phyloP scores from a whole-genome alignment of 75 land plant species.

The Cupressus sempervirens region DNA sequence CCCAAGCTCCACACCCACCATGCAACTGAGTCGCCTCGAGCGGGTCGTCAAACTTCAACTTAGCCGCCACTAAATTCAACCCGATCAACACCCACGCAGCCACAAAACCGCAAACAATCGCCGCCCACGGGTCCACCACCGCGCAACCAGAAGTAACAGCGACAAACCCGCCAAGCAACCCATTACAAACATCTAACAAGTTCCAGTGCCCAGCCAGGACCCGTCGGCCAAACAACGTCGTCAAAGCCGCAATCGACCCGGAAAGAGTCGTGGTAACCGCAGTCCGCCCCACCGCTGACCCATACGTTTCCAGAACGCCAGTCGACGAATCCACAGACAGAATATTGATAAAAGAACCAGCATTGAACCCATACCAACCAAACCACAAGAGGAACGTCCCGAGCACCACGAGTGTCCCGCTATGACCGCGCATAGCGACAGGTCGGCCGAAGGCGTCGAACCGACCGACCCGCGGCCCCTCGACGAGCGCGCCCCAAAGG shows the following conservation, averaged over 20 bases:
- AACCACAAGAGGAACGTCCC: constrained; percentile 42
- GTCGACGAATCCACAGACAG: constrained; percentile 9
- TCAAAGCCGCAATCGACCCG: constrained; percentile 23
- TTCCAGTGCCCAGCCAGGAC: constrained; percentile 23
- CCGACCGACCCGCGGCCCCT: constrained; percentile 33
- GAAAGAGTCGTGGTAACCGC: constrained; percentile 34
- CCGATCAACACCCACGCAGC: constrained; percentile 30
- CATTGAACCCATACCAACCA: constrained; percentile 39
- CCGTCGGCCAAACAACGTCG: constrained; percentile 26
- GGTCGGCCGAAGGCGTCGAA: constrained; percentile 12
- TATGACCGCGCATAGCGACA: constrained; percentile 20
- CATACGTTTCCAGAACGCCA: constrained; percentile 11
- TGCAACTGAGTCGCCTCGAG: constrained; percentile 34
- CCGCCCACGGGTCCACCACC: constrained; percentile 29
- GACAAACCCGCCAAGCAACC: constrained; percentile 30
- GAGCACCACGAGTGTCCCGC: constrained; percentile 25
- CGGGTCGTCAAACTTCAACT: constrained; percentile 23
- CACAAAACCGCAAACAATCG: constrained; percentile 25
- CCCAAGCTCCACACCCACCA: constrained; percentile 40
- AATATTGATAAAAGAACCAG: constrained; percentile 23
- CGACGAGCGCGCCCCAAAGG: constrained; percentile 31
- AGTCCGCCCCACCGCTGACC: constrained; percentile 28
- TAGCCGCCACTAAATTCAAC: constrained; percentile 13
- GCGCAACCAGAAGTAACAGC: constrained; percentile 33
- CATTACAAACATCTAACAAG: constrained; percentile 30